Evolutionary conservation across 768 basidiomycete genomes (phyloP), one percentile per base, ranked within the genome.

Genomic region (Termitomyces bulborhizus): DNA sequence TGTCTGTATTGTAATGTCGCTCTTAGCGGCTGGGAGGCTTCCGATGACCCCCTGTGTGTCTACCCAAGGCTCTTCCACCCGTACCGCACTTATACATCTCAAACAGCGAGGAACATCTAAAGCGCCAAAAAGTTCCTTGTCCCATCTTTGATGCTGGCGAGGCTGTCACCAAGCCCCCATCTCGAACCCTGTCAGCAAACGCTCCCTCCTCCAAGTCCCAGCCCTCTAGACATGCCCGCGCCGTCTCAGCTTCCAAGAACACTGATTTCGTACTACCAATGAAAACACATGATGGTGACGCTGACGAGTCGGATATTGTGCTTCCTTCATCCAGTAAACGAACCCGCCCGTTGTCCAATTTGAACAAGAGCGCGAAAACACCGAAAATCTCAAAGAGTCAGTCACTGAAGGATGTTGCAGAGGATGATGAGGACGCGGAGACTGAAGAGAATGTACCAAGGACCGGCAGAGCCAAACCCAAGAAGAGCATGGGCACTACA

Each of bases 21-120:
- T 1, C 80, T 96, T 3, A 84, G 85, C 53, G 92, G 90, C 1
- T 98, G 95, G 95, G 90, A 93, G 42, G 73, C 77, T 29, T 82
- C 81, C 13, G 95, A 98, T 66, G 85, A 95, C 69, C 95, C 95
- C 13, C 66, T 85, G 95, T 97, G 69, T 55, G 89, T 73, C 55
- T 27, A n/a, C 52, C 26, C 15, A 18, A 37, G 29, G 47, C 43
- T 36, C 51, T 32, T 52, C 53, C 41, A 50, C 57, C 43, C 45
- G 47, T 53, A 44, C 60, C 53, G 36, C 42, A 43, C 54, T 44
- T 6, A 49, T 32, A 32, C n/a, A 13, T 26, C 36, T 15, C 34
- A 39, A 57, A 62, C 27, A 91, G 89, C 58, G 78, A 86, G 63
- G 87, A 93, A 62, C 92, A 95, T 63, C 77, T 77, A n/a, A 79